Evolutionary conservation across 2,329 filamentous ascomycete genomes (phyloP).

Genomic region (Apiospora rasikravindrae): DNA sequence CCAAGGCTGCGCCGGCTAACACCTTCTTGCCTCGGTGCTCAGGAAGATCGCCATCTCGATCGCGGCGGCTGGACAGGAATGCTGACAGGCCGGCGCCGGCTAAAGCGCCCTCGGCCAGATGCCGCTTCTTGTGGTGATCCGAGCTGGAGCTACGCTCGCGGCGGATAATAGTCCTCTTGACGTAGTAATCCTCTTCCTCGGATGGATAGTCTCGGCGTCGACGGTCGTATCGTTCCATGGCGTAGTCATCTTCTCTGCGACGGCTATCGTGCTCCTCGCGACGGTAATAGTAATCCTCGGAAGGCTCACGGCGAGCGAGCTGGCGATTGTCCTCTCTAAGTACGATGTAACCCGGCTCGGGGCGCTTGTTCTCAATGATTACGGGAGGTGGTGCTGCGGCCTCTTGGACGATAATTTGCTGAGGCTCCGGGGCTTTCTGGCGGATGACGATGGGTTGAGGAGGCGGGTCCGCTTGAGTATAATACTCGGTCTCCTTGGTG

Average conservation of each 20-base stretch:
- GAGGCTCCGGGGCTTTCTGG: constrained; percentile 58
- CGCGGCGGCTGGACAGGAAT: constrained; percentile 60
- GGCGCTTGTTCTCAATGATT: constrained; percentile 47
- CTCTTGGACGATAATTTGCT: constrained; percentile 66
- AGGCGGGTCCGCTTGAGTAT: constrained; percentile 55
- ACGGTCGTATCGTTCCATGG: constrained; percentile 37
- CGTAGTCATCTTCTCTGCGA: constrained; percentile 41
- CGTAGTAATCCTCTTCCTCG: constrained; percentile 52
- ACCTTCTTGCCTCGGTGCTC: constrained; percentile 63
- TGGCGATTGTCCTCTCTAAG: constrained; percentile 48
- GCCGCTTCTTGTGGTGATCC: constrained; percentile 59
- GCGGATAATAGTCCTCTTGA: constrained; percentile 52
- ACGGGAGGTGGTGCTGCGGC: constrained; percentile 58
- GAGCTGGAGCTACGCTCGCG: constrained; percentile 57
- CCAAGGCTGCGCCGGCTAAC: constrained; percentile 65
- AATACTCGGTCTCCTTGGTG: constrained; percentile 68
- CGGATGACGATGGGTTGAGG: constrained; percentile 61
- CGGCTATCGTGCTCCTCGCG: constrained; percentile 35
- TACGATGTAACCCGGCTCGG: constrained; percentile 52
- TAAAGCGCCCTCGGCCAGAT: constrained; percentile 68
- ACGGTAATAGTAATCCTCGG: constrained; percentile 58
- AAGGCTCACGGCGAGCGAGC: constrained; percentile 38
- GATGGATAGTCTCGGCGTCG: constrained; percentile 44
- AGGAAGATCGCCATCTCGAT: constrained; percentile 53
- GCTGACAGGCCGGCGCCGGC: constrained; percentile 67